Evolutionary conservation across 306 rosid genomes (phyloP), one percentile per base, ranked within the genome.

Genomic region (Fragaria nilgerrensis): DNA sequence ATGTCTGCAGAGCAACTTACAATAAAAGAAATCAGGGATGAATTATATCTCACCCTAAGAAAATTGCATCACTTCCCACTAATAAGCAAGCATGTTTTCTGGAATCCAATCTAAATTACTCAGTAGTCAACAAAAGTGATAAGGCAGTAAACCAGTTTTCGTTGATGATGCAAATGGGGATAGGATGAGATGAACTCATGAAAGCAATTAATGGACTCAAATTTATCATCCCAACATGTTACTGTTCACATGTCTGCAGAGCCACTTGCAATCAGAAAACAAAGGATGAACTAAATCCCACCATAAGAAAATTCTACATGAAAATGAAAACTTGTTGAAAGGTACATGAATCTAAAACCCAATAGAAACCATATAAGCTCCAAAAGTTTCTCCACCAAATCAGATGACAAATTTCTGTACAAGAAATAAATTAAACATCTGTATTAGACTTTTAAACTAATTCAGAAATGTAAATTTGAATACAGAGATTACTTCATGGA

Each of bases 341-440:
- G 67, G 20, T 73, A 37, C 14, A 65, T 32, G 47, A 72, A 72
- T 50, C 20, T 37, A 34, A 19, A 50, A 72, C 5, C 12, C 75
- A 19, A 71, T 1, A 41, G 2, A 36, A 59, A 74, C 69, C 58
- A 19, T 25, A 41, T 0, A 55, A 55, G 1, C 62, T 58, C 78
- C 78, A 59, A 61, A 74, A 41, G 78, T 43, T 58, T 59, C 78
- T 23, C 44, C 55, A 44, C 70, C 66, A 25, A 59, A 25, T 12
- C 69, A 58, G 10, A 58, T 74, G 41, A 41, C 17, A 74, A 7
- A 74, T 39, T 3, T 55, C 23, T 43, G 29, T 7, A 41, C 67
- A 55, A 7, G 39, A 56, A 37, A 39, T 56, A 14, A 25, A 17
- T 41, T 11, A 41, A 41, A 12, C 78, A 43, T 43, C 48, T 29